These are phyloP conservation scores for Camellia oleifera DNA, from an alignment of 179 eudicot species.

Conservation along the genomic window DNA sequence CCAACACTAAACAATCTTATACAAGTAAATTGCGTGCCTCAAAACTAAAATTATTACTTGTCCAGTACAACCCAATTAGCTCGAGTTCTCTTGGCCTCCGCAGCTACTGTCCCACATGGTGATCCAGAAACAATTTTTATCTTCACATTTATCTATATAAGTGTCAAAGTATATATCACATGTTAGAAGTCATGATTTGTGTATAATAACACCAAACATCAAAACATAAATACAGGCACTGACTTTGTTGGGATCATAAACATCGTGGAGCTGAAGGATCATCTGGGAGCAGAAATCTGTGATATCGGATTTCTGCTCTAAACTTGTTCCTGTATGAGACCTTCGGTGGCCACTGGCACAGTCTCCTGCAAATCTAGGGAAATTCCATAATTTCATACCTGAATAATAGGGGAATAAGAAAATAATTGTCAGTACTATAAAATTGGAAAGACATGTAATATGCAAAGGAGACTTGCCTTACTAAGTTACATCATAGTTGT, in stretches of 20 bases:
- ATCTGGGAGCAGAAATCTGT: slow-evolving; percentile 89
- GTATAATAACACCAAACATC: background rate
- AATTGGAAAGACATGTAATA: background rate
- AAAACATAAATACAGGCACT: background rate
- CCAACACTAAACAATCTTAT: slow-evolving; percentile 1
- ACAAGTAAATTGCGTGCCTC: background rate
- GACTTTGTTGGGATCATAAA: slow-evolving; percentile 83
- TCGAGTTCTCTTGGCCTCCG: slow-evolving; percentile 70
- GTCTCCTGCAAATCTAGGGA: slow-evolving; percentile 94
- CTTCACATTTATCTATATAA: slow-evolving; percentile 71
- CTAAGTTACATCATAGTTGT: background rate
- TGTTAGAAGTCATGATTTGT: slow-evolving; percentile 4
- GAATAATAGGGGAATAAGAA: background rate
- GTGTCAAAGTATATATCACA: background rate
- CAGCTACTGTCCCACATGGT: slow-evolving; percentile 80
- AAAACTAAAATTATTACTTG: slow-evolving; percentile 49
- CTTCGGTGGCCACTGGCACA: slow-evolving; percentile 79
- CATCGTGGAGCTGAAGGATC: slow-evolving; percentile 93
- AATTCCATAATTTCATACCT: slow-evolving; percentile 86
- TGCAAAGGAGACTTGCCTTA: background rate
- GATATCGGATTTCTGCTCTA: slow-evolving; percentile 75
- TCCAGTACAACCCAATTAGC: slow-evolving; percentile 91
- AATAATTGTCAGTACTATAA: background rate
- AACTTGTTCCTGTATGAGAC: slow-evolving; percentile 51
- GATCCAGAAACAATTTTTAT: slow-evolving; percentile 66